Conservation (phyloP, 345 rosid species). For the Ceriops tagal region DNA sequence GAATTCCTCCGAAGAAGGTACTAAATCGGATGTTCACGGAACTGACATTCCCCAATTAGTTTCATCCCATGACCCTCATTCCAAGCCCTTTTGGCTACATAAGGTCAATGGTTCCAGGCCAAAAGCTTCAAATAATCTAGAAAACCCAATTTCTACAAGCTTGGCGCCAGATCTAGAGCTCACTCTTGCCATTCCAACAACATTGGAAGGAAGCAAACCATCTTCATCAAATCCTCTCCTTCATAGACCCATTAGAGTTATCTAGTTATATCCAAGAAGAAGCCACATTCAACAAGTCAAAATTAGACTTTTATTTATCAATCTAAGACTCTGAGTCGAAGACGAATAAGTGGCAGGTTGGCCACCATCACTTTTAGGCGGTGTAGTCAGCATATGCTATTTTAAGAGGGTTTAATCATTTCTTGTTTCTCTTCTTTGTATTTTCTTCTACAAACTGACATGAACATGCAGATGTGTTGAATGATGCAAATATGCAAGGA, state of each 20-base stretch:
- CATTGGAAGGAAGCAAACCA: constrained; percentile 23
- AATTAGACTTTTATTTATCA: too few species aligned
- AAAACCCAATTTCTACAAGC: constrained; percentile 12
- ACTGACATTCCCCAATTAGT: constrained; percentile 1
- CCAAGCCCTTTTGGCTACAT: constrained; percentile 4
- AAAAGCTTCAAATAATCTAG: constrained; percentile 17
- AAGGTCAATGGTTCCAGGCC: constrained; percentile 10
- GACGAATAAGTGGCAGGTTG: too few species aligned
- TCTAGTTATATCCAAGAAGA: constrained; percentile 14
- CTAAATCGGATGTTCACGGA: constrained; percentile 6
- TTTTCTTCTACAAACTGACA: not conserved
- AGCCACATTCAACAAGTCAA: too few species aligned
- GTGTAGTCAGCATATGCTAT: not conserved
- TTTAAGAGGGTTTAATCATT: not conserved
- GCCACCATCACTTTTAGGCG: not conserved
- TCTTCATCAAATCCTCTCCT: constrained; percentile 28
- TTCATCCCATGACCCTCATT: not conserved
- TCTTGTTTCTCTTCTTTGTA: not conserved
- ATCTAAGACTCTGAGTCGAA: too few species aligned
- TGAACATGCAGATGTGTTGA: not conserved
- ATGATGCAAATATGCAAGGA: not conserved
- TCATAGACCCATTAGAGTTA: constrained; percentile 39
- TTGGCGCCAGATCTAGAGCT: constrained; percentile 44
- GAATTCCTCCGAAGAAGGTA: not conserved
- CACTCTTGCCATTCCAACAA: constrained; percentile 42